Base-by-base conservation (phyloP, 192 early-diverging fungal genomes). In the Coemansia sp. region DNA sequence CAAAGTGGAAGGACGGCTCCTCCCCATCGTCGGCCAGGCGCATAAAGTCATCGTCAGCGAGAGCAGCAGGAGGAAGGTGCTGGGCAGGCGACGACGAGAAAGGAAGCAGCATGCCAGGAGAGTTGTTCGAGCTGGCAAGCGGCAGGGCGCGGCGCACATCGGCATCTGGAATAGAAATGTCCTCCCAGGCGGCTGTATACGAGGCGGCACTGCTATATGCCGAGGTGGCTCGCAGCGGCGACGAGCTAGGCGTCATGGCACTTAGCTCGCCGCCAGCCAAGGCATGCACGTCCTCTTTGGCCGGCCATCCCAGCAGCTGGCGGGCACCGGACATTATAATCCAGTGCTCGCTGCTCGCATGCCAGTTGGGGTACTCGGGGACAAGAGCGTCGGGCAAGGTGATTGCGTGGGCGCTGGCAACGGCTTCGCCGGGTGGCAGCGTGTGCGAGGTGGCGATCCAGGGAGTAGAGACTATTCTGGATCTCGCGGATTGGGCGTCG, bases 381-480 rank as follows among this genome's bases (percentile, higher is more conserved):
- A 43, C 40, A 39, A 60, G 24, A 12, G 59, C 40, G 40, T 60
- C 59, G 4, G 68, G 59, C 51, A 76, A 59, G 4, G 68, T 70
- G 5, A 76, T 76, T 7, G 56, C 51, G 7, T 60, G 39, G 39
- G 22, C 29, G 39, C 19, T 60, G 27, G 59, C 59, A 24, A 43
- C 36, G 6, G 25, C 35, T 2, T 35, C 56, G n/a, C 15, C n/a
- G 32, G 19, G 35, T 11, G 56, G 56, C 27, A 56, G 1, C 51
- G 53, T 56, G 19, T 58, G 31, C 35, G 25, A n/a, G 25, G 9
- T 54, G 15, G 32, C 19, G 36, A 80, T 31, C 72, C 72, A 74
- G 10, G 77, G 77, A 29, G 64, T 62, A 10, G 77, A 37, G 8
- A 74, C 53, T 17, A 80, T 68, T 9, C 61, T 56, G 17, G 72